Base-by-base conservation (phyloP, 768 basidiomycete species). In the Porpolomopsis calyptriformis region DNA sequence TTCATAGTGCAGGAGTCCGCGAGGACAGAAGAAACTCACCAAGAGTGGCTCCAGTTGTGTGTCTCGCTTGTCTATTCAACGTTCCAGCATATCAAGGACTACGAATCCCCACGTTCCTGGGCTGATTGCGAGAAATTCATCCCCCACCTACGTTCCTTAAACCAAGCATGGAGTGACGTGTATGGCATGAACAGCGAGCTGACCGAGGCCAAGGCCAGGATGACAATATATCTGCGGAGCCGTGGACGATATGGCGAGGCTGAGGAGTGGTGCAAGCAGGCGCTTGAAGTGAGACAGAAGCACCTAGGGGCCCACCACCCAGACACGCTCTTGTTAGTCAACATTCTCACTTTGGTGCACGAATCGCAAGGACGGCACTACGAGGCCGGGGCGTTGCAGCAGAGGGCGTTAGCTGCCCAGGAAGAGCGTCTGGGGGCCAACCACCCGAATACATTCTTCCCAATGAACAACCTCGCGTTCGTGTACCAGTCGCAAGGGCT, bases 381-480 rank as follows among this genome's bases (percentile, higher is more conserved):
- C 26, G 33, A 49, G 14, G 31, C 48, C 16, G 35, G 37, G 23
- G 25, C 4, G 43, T 18, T 45, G 36, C 18, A 16, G 2, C 11
- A 34, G 14, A 12, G 38, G 29, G 23, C 20, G 5, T 23, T 38
- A 9, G 23, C 4, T 12, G 11, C 16, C 22, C 5, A 38, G 9
- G 37, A 45, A 31, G 24, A 11, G 2, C 16, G 36, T 5, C 29
- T 26, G 24, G 48, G 48, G 9, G n/a, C 6, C n/a, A 5, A 45
- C 7, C 43, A 49, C 25, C 9, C 12, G 6, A 10, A 34, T 8
- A 45, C 43, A 2, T 20, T 49, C 2, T 4, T 11, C 11, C 19
- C 29, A 10, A 49, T 49, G 48, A 19, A 36, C 9, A 33, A 27
- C 10, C 31, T 49, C 12, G 42, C 29, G 3, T 7, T 20, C 12